Base-by-base conservation (phyloP, 2,329 filamentous ascomycete genomes). In the Escovopsis sp. region DNA sequence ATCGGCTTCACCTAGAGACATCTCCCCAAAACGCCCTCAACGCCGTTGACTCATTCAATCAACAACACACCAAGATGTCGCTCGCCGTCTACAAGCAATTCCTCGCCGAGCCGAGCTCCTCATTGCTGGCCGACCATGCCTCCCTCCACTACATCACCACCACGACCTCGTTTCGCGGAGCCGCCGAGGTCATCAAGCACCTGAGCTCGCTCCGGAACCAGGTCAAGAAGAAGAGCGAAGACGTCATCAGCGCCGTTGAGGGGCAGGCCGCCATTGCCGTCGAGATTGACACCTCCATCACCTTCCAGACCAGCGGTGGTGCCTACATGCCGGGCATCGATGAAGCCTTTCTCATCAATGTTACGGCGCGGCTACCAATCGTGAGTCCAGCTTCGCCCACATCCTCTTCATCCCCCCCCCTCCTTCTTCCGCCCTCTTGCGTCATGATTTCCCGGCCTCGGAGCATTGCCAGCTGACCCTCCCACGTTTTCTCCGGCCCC, bases 271-370 rank as follows among this genome's bases (percentile, higher is more conserved):
- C 75, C 31, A 60, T 92, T 44, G 87, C 93, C 53, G 66, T 87
- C 38, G 87, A 96, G 58, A 66, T 86, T 33, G 80, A 93, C 50
- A 90, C 84, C 17, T 76, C 75, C 2, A 60, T 96, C 33, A 80
- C 92, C 53, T 94, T 98, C 55, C 55, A 77, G 38, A 75, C 68
- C 42, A 77, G 80, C 43, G 90, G 88, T 45, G 88, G 86, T 43
- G 71, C 79, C 43, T 96, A 90, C 61, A 70, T 96, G 37, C 88
- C 88, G 5, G 76, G 76, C 33, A 66, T 98, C 33, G 88, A 96
- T 51, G 86, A 94, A 65, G 94, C 94, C 63, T 94, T 96, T 56
- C 62, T 98, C 39, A 66, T 82, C 38, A 86, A 94, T 58, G 79
- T 79, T 49, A 72, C 72, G 37, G 86, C 86, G 41, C 75, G 73